Evolutionary conservation across 31 red algal species (phyloP), one percentile per base, ranked within the genome.

Genomic region (Porphyra umbilicalis): DNA sequence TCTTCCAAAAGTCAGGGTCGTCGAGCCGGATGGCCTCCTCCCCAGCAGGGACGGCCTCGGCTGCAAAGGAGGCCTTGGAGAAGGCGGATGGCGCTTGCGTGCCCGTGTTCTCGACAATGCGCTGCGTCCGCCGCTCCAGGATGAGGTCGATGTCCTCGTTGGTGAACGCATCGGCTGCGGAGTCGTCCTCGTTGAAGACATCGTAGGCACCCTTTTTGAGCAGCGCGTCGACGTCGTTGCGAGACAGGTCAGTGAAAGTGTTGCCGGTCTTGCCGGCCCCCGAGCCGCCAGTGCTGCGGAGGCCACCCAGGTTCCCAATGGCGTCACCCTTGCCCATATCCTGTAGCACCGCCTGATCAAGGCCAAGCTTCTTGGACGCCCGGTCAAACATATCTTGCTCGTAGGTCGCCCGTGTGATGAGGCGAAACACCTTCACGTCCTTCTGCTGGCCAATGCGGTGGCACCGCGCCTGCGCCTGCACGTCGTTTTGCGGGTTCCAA

Each of bases 401-500:
- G 79, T 91, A 91, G 20, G 89, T 91, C 25, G 76, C 89, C 25
- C 89, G 67, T 6, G 89, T 91, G 39, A 91, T 88, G 0, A 91
- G 35, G n/a, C 89, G 78, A 80, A 90, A 91, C 33, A 91, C 85
- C 37, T 91, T 91, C 11, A 91, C 89, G 39, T 91, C 89, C 71
- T 81, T 87, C 39, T 91, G 75, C 34, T 91, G 89, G 29, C 89
- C 89, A 75, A 91, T 91, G 34, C 89, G 89, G 74, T 91, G 89
- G 75, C 89, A 91, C 18, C 89, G 84, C 44, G 89, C 89, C 81
- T 91, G 89, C 20, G 89, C 89, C 74, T 91, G 89, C 25, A 91
- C 39, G 36, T 91, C 89, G 67, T 91, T 91, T 20, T 91, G 89
- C 71, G 89, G 89, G 78, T 91, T 91, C 89, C 89, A 91, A 35